Base-by-base conservation (phyloP, 192 early-diverging fungal genomes). In the Coemansia sp. region DNA sequence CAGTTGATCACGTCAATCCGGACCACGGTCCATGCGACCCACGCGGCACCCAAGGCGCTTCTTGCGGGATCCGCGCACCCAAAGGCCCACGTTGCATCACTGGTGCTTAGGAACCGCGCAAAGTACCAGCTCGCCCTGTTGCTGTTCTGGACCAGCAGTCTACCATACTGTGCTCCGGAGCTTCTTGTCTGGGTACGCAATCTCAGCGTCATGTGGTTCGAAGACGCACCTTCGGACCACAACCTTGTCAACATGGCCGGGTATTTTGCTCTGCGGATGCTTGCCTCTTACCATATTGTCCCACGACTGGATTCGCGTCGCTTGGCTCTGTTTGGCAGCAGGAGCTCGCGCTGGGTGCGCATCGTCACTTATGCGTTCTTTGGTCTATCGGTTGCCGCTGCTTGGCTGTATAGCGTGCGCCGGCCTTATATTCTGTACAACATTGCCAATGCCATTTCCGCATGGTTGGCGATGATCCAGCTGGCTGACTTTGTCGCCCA, bases 161-260 rank as follows among this genome's bases (percentile, higher is more conserved):
- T 92, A 19, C 90, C 90, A 16, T 90, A 87, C 62, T 90, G 86
- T 68, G 63, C 82, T n/a, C 88, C 90, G 0, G 88, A 89, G 53
- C 74, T 92, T 9, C 77, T 90, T 58, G 88, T 92, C 5, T 92
- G 90, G 90, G 87, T 89, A 57, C 78, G 89, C 24, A 92, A 92
- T 60, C 62, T 92, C 34, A 85, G 87, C 19, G 90, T 92, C 9
- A 69, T 87, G 59, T 92, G 90, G 90, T 89, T 87, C 61, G 90
- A 86, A 25, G 89, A 89, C 13, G 89, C 90, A 14, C 86, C 90
- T 16, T 90, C 88, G 2, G 89, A 90, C 55, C 89, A 92, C 61
- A 86, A 68, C 55, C 36, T 68, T 36, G 47, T 61, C 2, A 68
- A 66, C 45, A 71, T 73, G 62, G 62, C 55, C 19, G 70, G 67